phyloP scores from a whole-genome alignment of 169 alveolate species.

The Cryptosporidium baileyi region DNA sequence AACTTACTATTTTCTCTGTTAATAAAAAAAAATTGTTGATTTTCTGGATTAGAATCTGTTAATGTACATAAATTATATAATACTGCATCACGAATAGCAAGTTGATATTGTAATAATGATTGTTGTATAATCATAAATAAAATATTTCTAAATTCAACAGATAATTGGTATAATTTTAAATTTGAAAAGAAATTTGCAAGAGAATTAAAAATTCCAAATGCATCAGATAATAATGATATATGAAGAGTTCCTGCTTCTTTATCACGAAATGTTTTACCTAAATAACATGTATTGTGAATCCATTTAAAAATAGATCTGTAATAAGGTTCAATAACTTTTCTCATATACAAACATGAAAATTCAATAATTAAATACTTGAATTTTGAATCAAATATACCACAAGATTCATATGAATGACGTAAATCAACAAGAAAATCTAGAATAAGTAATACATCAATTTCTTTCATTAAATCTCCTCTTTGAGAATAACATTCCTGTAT shows the following conservation, averaged over 20 bases:
- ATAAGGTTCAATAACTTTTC: constrained; percentile 20
- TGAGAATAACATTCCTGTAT: not conserved
- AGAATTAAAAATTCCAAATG: not conserved
- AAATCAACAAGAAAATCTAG: constrained; percentile 39
- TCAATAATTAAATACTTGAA: constrained; percentile 19
- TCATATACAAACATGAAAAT: constrained; percentile 7
- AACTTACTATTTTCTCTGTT: not conserved
- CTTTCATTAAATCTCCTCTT: constrained; percentile 22
- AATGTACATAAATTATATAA: constrained; percentile 16
- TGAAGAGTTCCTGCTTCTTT: constrained; percentile 55
- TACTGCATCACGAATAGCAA: constrained; percentile 30
- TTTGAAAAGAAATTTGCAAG: constrained; percentile 14
- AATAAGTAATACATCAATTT: not conserved
- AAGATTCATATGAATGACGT: constrained; percentile 5
- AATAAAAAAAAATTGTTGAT: constrained; percentile 11
- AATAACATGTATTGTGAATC: constrained; percentile 15
- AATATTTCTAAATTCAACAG: constrained; percentile 14
- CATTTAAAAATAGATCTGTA: not conserved
- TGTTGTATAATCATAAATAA: constrained; percentile 13
- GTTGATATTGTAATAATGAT: constrained; percentile 19
- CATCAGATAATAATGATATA: constrained; percentile 14
- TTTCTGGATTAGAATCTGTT: not conserved
- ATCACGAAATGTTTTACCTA: constrained; percentile 52
- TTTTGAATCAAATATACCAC: constrained; percentile 53
- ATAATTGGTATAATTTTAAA: constrained; percentile 4